phyloP scores from a whole-genome alignment of 768 basidiomycete species.

The Mrakia hoshinonis region DNA sequence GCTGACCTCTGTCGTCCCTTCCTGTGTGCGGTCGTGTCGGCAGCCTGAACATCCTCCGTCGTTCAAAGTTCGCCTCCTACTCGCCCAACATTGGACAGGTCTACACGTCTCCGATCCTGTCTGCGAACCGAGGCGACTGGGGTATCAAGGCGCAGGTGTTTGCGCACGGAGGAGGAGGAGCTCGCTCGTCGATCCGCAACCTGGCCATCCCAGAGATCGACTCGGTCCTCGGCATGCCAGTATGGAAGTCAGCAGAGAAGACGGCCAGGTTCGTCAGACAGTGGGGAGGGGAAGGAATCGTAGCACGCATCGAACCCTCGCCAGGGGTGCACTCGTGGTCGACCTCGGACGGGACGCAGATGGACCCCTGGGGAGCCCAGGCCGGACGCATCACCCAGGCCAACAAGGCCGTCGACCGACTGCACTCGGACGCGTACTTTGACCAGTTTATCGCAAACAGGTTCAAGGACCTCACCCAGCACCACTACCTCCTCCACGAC shows the following conservation, averaged over 20 bases:
- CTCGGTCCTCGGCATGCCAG: conserved; percentile 23
- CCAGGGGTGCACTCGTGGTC: conserved; percentile 10
- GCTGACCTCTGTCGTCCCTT: conserved; percentile 3
- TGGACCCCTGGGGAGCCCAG: conserved; percentile 24
- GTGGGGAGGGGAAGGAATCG: conserved; percentile 25
- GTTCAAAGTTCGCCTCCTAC: conserved; percentile 25
- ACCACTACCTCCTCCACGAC: conserved; percentile 15
- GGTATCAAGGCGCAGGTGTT: conserved; percentile 14
- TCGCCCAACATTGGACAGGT: conserved; percentile 18
- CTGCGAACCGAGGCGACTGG: conserved; percentile 17
- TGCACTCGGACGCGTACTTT: background rate
- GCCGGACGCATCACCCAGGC: conserved; percentile 12
- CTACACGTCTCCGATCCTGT: conserved; percentile 15
- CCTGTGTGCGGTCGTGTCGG: background rate
- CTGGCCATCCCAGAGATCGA: conserved; percentile 28
- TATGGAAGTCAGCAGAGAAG: conserved; percentile 22
- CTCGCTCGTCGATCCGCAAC: background rate
- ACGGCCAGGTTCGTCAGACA: conserved; percentile 21
- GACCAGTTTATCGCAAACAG: background rate
- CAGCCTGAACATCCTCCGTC: conserved; percentile 19
- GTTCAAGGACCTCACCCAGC: conserved; percentile 10
- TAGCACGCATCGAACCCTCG: conserved; percentile 13
- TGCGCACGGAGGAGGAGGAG: background rate
- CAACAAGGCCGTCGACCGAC: background rate
- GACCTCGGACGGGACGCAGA: conserved; percentile 4